These are phyloP conservation scores for Lumnitzera racemosa DNA, from an alignment of 345 rosid genomes.

Conservation along the genomic window DNA sequence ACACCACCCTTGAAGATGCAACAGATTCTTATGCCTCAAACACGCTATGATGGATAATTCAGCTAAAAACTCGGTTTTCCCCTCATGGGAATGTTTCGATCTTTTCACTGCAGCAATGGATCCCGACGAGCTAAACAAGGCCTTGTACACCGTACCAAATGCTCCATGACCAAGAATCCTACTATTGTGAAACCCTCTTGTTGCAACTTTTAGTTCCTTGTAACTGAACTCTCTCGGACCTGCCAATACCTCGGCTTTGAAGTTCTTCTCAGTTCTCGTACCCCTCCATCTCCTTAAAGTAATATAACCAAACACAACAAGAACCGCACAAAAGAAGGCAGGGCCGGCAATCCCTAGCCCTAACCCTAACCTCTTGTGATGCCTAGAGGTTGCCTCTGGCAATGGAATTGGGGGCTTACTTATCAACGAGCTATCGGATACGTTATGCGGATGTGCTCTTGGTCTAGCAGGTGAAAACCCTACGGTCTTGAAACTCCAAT, in stretches of 20 bases:
- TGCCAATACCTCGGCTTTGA: conserved; percentile 58
- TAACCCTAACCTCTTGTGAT: conserved; percentile 43
- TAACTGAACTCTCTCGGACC: conserved; percentile 71
- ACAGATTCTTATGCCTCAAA: conserved; percentile 89
- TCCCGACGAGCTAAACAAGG: conserved; percentile 48
- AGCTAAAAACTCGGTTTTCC: conserved; percentile 77
- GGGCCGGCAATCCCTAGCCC: conserved; percentile 79
- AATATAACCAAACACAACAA: conserved; percentile 53
- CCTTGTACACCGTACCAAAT: conserved; percentile 86
- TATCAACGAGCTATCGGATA: conserved; percentile 56
- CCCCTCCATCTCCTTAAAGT: conserved; percentile 55
- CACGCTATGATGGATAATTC: conserved; percentile 82
- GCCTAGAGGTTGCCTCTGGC: conserved; percentile 28
- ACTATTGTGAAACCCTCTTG: conserved; percentile 76
- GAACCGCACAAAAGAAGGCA: conserved; percentile 54
- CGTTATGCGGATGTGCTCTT: conserved; percentile 54
- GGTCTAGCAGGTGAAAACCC: conserved; percentile 59
- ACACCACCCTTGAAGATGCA: conserved; percentile 92
- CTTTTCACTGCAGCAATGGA: conserved; percentile 72
- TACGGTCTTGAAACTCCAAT: conserved; percentile 68
- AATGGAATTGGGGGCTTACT: conserved; percentile 24
- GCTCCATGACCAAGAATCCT: conserved; percentile 81
- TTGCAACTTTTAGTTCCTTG: conserved; percentile 65
- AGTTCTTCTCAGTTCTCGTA: conserved; percentile 37
- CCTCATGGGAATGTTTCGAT: conserved; percentile 74